Base-by-base conservation (phyloP, 805 yeast species). In the Candida corydali region DNA sequence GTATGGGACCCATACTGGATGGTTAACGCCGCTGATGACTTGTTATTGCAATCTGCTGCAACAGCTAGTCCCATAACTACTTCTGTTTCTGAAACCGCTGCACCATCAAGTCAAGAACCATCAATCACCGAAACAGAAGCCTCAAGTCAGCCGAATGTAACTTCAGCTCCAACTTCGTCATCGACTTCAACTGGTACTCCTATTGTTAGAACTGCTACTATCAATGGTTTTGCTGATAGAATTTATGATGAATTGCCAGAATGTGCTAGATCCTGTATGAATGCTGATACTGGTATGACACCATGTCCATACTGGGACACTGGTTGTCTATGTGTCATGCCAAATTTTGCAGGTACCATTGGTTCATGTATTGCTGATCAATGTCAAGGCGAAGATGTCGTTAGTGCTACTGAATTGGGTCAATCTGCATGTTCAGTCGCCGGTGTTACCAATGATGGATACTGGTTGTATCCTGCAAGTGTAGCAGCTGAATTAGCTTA, bases 181-280 rank as follows among this genome's bases (percentile, higher is more conserved):
- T 26, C 36, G 12, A 20, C 38, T 11, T 29, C 35, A 12, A 18
- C 38, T 15, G 22, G 38, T 12, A 26, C 44, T 28, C 42, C 49
- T 10, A 75, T 71, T 20, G 69, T 74, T 10, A 51, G 69, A 40
- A 66, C 75, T 17, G 75, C 75, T 24, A 44, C 63, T 19, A 58
- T 69, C 35, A 71, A 71, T 42, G 76, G 76, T 0, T 70, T 35
- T 35, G 38, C 38, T 25, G 38, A 35, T 14, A n/a, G 25, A 23
- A 29, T 35, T 15, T 27, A 28, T 70, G 47, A 44, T 20, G 37
- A 45, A 4, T 50, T 70, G 17, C 76, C 76, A 24, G 34, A 48
- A 2, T 71, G 76, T 51, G 76, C 76, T 28, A 42, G 52, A 36
- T 43, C 52, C 3, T 70, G 76, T 52, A 40, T 50, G 18, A 16